Conservation (phyloP, 2,329 filamentous ascomycete species). For the Sporothrix dimorphospora region DNA sequence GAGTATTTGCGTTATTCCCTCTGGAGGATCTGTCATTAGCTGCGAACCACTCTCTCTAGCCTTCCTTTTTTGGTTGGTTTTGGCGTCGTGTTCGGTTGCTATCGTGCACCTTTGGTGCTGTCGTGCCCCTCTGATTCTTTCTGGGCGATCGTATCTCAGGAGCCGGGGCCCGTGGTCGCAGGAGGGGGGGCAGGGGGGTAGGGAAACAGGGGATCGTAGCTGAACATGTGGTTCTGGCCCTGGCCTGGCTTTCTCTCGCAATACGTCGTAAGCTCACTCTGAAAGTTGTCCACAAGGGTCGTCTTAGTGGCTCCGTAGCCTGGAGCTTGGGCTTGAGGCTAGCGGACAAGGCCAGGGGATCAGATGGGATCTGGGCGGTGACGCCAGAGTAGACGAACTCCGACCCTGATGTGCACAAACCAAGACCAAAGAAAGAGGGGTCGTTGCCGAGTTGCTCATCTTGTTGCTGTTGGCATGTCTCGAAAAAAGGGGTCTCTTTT, state of each 20-base stretch:
- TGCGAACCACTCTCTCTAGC: background rate
- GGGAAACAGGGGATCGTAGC: background rate
- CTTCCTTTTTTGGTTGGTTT: background rate
- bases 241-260: background rate
- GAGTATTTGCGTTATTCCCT: background rate
- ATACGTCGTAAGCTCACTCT: background rate
- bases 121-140: background rate
- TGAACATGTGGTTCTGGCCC: background rate
- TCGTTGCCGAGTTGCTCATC: background rate
- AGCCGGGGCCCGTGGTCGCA: background rate
- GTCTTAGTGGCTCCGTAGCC: slow-evolving; percentile 11
- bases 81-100: background rate
- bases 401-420: slow-evolving; percentile 7
- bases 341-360: background rate
- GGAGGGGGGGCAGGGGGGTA: background rate
- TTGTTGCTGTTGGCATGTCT: background rate
- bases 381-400: background rate
- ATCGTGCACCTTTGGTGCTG: background rate
- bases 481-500: no score
- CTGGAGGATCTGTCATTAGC: slow-evolving; percentile 11
- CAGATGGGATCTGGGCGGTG: no score
- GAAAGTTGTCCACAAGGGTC: slow-evolving; percentile 13
- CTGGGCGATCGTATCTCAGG: background rate
- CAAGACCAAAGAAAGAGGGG: no score
- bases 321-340: slow-evolving; percentile 7